phyloP scores from a whole-genome alignment of 2,329 filamentous ascomycete genomes.

The Colletotrichum liriopes region DNA sequence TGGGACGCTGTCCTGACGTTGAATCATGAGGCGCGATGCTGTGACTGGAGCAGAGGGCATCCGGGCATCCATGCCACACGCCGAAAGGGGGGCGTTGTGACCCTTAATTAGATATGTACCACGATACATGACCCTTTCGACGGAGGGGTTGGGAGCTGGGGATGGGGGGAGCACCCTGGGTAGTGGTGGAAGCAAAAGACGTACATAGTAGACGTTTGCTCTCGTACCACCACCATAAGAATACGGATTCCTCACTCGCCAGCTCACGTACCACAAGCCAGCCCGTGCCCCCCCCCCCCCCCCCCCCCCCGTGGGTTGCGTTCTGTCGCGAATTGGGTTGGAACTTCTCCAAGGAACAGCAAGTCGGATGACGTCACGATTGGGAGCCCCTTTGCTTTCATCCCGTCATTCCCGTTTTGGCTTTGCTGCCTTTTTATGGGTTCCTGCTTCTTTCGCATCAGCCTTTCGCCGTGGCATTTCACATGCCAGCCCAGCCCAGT shows the following conservation, averaged over 20 bases:
- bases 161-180: not conserved
- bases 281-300: slow-evolving; percentile 17
- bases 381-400: slow-evolving; percentile 40
- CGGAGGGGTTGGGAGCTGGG: not conserved
- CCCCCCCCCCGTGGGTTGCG: slow-evolving; percentile 23
- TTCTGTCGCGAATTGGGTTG: slow-evolving; percentile 35
- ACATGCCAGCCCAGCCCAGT: slow-evolving; percentile 28
- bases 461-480: slow-evolving; percentile 30
- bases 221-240: slow-evolving; percentile 5
- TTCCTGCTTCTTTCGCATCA: slow-evolving; percentile 25
- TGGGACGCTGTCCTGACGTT: not conserved
- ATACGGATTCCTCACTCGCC: not conserved
- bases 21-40: slow-evolving; percentile 7
- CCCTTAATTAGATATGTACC: not conserved
- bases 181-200: not conserved
- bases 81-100: not conserved
- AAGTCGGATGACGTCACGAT: slow-evolving; percentile 34
- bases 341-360: slow-evolving; percentile 37
- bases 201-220: not conserved
- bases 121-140: not conserved
- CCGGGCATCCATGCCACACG: not conserved
- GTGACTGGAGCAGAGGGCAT: slow-evolving; percentile 16
- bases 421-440: slow-evolving; percentile 10
- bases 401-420: slow-evolving; percentile 50
- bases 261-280: slow-evolving; percentile 31